Evolutionary conservation across 1,284 basidiomycete species (phyloP).

Genomic region (Malassezia globosa): DNA sequence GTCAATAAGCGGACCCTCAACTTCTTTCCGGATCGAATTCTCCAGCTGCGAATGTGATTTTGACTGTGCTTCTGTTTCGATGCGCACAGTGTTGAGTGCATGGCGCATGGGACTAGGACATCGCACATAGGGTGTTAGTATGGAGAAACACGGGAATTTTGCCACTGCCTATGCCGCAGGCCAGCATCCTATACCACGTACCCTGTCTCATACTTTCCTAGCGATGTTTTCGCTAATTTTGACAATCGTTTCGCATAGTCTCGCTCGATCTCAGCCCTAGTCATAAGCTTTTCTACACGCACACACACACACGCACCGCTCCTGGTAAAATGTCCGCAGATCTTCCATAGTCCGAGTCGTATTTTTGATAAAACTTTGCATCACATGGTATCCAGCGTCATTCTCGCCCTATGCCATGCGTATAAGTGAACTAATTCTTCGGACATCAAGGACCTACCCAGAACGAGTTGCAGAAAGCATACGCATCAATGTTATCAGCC

Average conservation of each 20-base stretch:
- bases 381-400: constrained; percentile 78
- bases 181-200: constrained; percentile 44
- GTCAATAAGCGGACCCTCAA: constrained; percentile 54
- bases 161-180: too few relatives aligned
- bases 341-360: constrained; percentile 81
- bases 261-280: constrained; percentile 73
- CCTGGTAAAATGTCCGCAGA: constrained; percentile 72
- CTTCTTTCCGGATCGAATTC: constrained; percentile 63
- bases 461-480: constrained; percentile 90
- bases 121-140: neutral
- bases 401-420: constrained; percentile 27
- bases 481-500: constrained; percentile 4
- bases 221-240: constrained; percentile 64
- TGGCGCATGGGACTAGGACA: constrained; percentile 63
- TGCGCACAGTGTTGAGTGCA: constrained; percentile 64
- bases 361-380: constrained; percentile 75
- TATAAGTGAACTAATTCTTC: neutral
- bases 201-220: constrained; percentile 87
- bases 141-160: neutral
- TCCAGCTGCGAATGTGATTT: constrained; percentile 60
- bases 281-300: too few relatives aligned
- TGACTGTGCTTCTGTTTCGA: constrained; percentile 74
- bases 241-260: constrained; percentile 80
- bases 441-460: constrained; percentile 52
- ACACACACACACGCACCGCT: constrained; percentile 52